Conservation (phyloP, 306 rosid species). For the Crataegus laevigata region DNA sequence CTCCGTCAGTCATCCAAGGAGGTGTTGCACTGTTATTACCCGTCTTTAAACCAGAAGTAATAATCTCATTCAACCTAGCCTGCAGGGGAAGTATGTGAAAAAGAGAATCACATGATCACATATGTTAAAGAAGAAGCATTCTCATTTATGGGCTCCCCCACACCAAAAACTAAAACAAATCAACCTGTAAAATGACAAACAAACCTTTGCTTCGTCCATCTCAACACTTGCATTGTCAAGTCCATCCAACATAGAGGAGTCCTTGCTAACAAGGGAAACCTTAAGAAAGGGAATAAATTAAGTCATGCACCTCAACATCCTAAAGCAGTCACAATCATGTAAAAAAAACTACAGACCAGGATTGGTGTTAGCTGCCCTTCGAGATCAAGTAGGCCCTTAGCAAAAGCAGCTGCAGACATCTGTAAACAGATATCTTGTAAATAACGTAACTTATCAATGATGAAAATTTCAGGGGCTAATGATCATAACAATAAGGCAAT, state of each 20-base stretch:
- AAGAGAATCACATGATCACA: neutral
- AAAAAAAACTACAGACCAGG: constrained; percentile 53
- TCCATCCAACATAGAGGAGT: constrained; percentile 98
- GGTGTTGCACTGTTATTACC: constrained; percentile 35
- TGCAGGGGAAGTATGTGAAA: constrained; percentile 26
- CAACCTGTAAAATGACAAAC: neutral
- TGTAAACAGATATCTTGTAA: constrained; percentile 32
- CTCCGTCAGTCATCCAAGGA: constrained; percentile 89
- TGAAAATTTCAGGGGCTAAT: constrained; percentile 11
- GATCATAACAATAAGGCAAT: neutral
- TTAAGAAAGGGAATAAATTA: constrained; percentile 27
- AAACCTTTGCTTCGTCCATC: constrained; percentile 93
- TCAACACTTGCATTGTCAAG: constrained; percentile 93
- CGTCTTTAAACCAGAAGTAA: constrained; percentile 43
- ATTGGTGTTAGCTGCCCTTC: constrained; percentile 97
- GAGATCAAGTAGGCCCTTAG: constrained; percentile 97
- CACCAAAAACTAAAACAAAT: neutral
- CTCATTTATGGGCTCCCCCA: neutral
- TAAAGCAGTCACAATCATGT: constrained; percentile 14
- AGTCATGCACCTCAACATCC: constrained; percentile 24
- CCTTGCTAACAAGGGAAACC: constrained; percentile 99
- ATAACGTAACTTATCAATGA: constrained; percentile 16
- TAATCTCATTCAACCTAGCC: constrained; percentile 76
- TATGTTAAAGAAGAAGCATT: neutral
- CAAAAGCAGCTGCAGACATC: constrained; percentile 99